These are phyloP conservation scores for Mentha longifolia DNA, from an alignment of 257 asterid species.

Conservation along the genomic window DNA sequence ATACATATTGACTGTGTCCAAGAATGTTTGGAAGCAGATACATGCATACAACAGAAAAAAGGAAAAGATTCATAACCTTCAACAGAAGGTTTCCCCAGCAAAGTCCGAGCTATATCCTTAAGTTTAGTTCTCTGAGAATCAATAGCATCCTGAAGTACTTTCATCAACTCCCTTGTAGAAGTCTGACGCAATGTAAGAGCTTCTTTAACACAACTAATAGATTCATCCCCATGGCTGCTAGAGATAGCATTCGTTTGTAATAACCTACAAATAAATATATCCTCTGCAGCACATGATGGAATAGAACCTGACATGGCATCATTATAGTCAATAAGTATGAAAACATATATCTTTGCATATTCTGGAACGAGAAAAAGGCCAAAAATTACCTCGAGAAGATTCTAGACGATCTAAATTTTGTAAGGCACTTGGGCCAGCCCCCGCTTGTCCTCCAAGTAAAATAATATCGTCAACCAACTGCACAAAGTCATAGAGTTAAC, in stretches of 20 bases:
- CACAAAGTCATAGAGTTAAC: slow-evolving; percentile 34
- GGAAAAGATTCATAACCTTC: slow-evolving; percentile 65
- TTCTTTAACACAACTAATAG: slow-evolving; percentile 53
- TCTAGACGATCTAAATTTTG: slow-evolving; percentile 61
- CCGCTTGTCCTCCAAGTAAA: slow-evolving; percentile 76
- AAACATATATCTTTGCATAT: slow-evolving; percentile 6
- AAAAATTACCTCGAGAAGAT: slow-evolving; percentile 68
- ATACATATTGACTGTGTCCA: background rate
- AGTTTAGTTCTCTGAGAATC: slow-evolving; percentile 68
- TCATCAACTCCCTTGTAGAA: slow-evolving; percentile 76
- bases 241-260: slow-evolving; percentile 50
- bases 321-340: slow-evolving; percentile 26
- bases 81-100: slow-evolving; percentile 62
- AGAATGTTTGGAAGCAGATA: slow-evolving; percentile 8
- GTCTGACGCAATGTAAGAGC: slow-evolving; percentile 69
- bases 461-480: slow-evolving; percentile 81
- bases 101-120: slow-evolving; percentile 54
- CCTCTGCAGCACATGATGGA: slow-evolving; percentile 86
- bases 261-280: slow-evolving; percentile 81
- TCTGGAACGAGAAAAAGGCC: slow-evolving; percentile 13
- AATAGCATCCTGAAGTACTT: slow-evolving; percentile 67
- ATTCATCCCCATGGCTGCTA: slow-evolving; percentile 48
- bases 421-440: slow-evolving; percentile 59
- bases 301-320: slow-evolving; percentile 62
- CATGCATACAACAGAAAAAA: slow-evolving; percentile 24